Base-by-base conservation (phyloP, 257 asterid species). In the Marsdenia floribunda region DNA sequence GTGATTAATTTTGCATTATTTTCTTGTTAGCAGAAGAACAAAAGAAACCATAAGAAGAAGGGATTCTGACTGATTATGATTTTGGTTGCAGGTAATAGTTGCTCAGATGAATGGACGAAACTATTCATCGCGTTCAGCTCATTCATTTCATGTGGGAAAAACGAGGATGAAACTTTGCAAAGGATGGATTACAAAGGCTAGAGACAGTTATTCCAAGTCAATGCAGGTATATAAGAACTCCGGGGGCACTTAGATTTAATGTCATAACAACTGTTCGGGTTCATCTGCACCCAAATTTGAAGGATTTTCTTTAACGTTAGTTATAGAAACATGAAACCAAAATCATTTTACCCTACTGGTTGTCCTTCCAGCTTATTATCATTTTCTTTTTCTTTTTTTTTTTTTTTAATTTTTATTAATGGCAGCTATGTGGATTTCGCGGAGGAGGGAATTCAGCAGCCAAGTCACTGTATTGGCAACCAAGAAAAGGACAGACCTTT, bases 111-210 rank as follows among this genome's bases (percentile, higher is more conserved):
- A 94, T 18, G 96, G 97, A 61, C 82, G 95, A 70, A 94, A 94
- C 79, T 92, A 94, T 78, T 90, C 99, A 5, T 92, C 98, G 2
- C 89, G 87, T 78, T 94, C 99, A 1, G 73, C 75, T 10, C 99
- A 94, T 83, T 66, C 87, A 70, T 86, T 94, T 75, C 97, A 92
- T 64, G 88, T 94, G 35, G 99, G 98, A 70, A 94, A 94, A 86
- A 88, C 88, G 19, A 94, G 88, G 89, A 86, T 94, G 83, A 94
- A 92, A 81, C 97, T 94, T 37, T 87, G 93, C 71, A 82, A 88
- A 86, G 99, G 99, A 81, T 94, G 99, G 99, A 94, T 94, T 88
- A 94, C 99, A 15, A 94, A 94, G 87, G 96, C 96, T 78, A 86
- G 99, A 81, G 99, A 94, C 29, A 86, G 96, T 29, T 94, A 92